A percentile compares a stretch with the other conserved stretches of the same genome.
Conservation (phyloP, 1,284 basidiomycete species). For the Austroboletus novae-zelandiae region DNA sequence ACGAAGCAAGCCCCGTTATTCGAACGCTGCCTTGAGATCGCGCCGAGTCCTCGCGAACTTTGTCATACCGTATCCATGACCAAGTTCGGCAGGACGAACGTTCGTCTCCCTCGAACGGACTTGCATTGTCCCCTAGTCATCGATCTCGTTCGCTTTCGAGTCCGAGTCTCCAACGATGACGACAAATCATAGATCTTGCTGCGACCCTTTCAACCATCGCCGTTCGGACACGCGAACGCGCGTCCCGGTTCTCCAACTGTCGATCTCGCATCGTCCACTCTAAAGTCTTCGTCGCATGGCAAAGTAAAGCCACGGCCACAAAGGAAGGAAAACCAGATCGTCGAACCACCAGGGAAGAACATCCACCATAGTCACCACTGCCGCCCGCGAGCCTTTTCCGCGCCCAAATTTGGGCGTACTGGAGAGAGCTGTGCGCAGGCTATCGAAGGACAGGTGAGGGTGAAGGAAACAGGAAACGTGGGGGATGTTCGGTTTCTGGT, state of each 20-base stretch:
- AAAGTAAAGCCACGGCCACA: neutral
- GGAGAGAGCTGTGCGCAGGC: slow-evolving; percentile 10
- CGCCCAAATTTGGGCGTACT: slow-evolving; percentile 17
- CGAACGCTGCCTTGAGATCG: too few relatives aligned
- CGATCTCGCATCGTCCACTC: neutral
- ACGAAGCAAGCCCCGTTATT: too few relatives aligned
- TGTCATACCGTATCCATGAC: neutral
- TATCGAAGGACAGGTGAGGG: neutral
- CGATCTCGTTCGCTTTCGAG: neutral
- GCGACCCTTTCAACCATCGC: neutral
- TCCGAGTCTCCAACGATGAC: neutral
- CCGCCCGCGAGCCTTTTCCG: slow-evolving; percentile 8
- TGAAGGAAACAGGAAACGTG: neutral
- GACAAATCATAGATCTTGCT: neutral
- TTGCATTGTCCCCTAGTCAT: neutral
- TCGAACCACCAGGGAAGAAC: slow-evolving; percentile 1
- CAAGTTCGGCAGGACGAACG: neutral
- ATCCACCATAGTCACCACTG: slow-evolving; percentile 1
- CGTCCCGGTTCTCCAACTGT: neutral
- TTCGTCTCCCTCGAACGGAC: neutral
- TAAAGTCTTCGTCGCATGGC: neutral
- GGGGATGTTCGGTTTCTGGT: neutral
- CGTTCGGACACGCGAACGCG: neutral
- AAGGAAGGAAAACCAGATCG: neutral
- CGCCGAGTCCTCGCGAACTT: too few relatives aligned